Base-by-base conservation (phyloP, 2,329 filamentous ascomycete genomes). In the Colletotrichum somersetense region DNA sequence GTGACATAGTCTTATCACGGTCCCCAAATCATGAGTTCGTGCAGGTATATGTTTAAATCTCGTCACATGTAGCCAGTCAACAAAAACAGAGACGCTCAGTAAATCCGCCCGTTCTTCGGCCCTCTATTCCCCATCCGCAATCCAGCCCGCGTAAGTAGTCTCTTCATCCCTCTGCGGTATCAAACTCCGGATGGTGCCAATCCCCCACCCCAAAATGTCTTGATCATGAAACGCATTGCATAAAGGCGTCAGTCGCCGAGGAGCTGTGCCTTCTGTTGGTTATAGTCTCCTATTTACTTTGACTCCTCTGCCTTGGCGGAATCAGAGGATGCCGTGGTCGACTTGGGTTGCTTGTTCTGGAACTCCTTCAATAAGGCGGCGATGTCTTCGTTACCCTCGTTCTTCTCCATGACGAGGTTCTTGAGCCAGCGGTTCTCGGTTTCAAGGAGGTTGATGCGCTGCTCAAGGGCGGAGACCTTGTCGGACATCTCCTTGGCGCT, bases 351-450 rank as follows among this genome's bases (percentile, higher is more conserved):
- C 71, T 75, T 81, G 81, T 83, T 81, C 57, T 81, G 82, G 67
- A 86, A 85, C 74, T 88, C 88, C 75, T 88, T 87, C 76, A 87
- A 83, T 64, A 89, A 80, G 71, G 85, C 83, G 44, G 85, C 80
- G 57, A 89, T 82, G 70, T 88, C 83, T 50, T 89, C 87, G 76
- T 84, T 87, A 75, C 86, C 86, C 74, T 91, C 92, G 76, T 94
- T 93, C 87, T 95, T 96, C 81, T 95, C 93, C 62, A 93, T 92
- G 58, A 96, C 89, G 48, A 95, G 85, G 80, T 92, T 92, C 86
- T 93, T 93, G 75, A 95, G 83, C 92, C 92, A 94, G 79, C 92
- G 92, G 83, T 95, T 95, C 83, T 95, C 92, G 76, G 91, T 92
- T 84, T 94, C 92, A n/a, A 96, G 88, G 78, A 94, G 91, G 70